These are phyloP conservation scores for Pestalotiopsis sp. DNA, from an alignment of 2,329 filamentous ascomycete species.

Conservation along the genomic window DNA sequence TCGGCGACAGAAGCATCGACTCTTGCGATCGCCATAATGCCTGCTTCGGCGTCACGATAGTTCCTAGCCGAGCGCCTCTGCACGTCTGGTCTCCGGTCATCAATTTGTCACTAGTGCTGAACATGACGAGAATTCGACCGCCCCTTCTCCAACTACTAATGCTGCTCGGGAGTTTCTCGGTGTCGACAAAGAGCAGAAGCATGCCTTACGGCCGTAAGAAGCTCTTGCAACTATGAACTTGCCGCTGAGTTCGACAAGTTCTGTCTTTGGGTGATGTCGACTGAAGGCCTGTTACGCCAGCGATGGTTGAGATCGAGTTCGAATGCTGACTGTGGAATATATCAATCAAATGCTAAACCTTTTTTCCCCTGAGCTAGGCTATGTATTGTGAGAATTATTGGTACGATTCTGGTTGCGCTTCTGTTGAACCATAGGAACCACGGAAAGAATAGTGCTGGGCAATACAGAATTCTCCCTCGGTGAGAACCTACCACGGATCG, in stretches of 20 bases:
- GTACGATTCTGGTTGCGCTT: neutral
- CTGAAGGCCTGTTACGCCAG: slow-evolving; percentile 52
- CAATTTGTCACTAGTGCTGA: slow-evolving; percentile 42
- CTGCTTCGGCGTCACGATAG: slow-evolving; percentile 36
- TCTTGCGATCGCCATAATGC: slow-evolving; percentile 32
- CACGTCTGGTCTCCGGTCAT: slow-evolving; percentile 35
- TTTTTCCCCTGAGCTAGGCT: neutral
- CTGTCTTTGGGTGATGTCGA: slow-evolving; percentile 37
- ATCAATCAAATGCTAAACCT: slow-evolving; percentile 47
- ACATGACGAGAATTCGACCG: slow-evolving; percentile 40
- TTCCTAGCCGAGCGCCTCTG: slow-evolving; percentile 40
- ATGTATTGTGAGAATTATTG: neutral
- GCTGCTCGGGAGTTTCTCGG: slow-evolving; percentile 39
- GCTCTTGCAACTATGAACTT: slow-evolving; percentile 51
- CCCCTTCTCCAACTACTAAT: slow-evolving; percentile 30
- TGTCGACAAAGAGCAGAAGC: slow-evolving; percentile 45
- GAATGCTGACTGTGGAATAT: slow-evolving; percentile 50
- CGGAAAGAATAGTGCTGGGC: neutral
- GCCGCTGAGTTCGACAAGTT: slow-evolving; percentile 41
- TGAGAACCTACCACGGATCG: slow-evolving; percentile 40
- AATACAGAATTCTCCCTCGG: no score
- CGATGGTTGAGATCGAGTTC: slow-evolving; percentile 50
- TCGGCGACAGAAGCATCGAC: slow-evolving; percentile 25
- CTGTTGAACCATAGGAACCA: neutral
- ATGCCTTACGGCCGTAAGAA: slow-evolving; percentile 55